Percentiles rank a stretch among this genome's conserved stretches.
Conservation (phyloP, 768 basidiomycete genomes). For the Leucocoprinus leucothites region DNA sequence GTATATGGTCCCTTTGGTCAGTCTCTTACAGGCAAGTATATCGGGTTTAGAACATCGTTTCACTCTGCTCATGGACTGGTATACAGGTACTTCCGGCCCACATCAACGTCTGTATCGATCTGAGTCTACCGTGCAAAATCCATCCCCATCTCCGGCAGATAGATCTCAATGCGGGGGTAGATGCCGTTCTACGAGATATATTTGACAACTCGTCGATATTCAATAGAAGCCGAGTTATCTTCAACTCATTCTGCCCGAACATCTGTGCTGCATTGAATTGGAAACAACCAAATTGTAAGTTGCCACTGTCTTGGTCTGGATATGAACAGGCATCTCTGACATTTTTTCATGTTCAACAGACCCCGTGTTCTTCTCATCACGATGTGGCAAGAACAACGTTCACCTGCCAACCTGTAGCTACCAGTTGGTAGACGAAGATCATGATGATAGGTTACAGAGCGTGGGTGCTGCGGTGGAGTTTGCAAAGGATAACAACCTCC, state of each 20-base stretch:
- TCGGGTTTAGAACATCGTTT: slow-evolving; percentile 8
- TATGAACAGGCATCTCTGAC: background rate
- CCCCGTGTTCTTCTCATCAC: slow-evolving; percentile 92
- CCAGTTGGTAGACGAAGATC: slow-evolving; percentile 27
- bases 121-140: slow-evolving; percentile 64
- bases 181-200: slow-evolving; percentile 80
- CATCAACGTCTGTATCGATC: slow-evolving; percentile 78
- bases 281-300: slow-evolving; percentile 98
- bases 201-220: slow-evolving; percentile 60
- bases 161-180: slow-evolving; percentile 80
- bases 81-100: slow-evolving; percentile 53
- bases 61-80: slow-evolving; percentile 4
- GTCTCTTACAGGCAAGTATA: slow-evolving; percentile 66
- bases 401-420: slow-evolving; percentile 31
- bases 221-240: slow-evolving; percentile 64
- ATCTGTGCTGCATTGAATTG: slow-evolving; percentile 91
- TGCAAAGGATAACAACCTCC: slow-evolving; percentile 85
- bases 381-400: slow-evolving; percentile 64
- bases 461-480: slow-evolving; percentile 92
- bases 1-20: slow-evolving; percentile 70
- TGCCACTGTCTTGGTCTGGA: background rate
- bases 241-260: slow-evolving; percentile 88
- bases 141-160: slow-evolving; percentile 46
- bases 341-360: slow-evolving; percentile 40
- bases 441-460: slow-evolving; percentile 50